Evolutionary conservation across 495 filamentous ascomycete species (phyloP).

Genomic region (Lineolata rhizophorae): DNA sequence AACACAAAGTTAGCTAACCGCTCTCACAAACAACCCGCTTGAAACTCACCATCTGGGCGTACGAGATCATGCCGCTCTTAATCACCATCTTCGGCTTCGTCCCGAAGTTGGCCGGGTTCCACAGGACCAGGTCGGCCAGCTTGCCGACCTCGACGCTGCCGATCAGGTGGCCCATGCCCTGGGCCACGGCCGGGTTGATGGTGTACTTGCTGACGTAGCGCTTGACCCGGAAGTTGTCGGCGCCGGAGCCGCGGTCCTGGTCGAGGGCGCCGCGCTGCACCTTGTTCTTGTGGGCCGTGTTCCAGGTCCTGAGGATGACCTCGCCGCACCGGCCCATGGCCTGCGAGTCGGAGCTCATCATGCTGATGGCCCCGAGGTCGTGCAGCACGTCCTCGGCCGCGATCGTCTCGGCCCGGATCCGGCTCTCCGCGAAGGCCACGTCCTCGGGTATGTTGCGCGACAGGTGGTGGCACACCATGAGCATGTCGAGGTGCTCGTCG

Average conservation of each 20-base stretch:
- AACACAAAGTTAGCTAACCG: background rate
- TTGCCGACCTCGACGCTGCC: constrained; percentile 81
- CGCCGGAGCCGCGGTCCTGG: constrained; percentile 62
- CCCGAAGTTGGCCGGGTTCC: constrained; percentile 72
- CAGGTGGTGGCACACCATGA: constrained; percentile 96
- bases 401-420: constrained; percentile 91
- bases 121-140: constrained; percentile 77
- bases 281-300: constrained; percentile 97
- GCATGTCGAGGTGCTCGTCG: constrained; percentile 94
- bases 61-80: constrained; percentile 78
- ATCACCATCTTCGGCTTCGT: constrained; percentile 66
- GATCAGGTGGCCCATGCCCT: constrained; percentile 81
- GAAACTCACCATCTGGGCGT: constrained; percentile 55
- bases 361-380: constrained; percentile 86
- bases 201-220: constrained; percentile 94
- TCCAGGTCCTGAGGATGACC: constrained; percentile 88
- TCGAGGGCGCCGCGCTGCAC: constrained; percentile 52
- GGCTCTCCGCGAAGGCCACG: constrained; percentile 84
- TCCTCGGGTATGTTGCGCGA: constrained; percentile 86
- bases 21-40: constrained; percentile 2
- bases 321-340: constrained; percentile 96
- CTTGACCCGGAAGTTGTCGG: constrained; percentile 87
- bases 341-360: constrained; percentile 95
- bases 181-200: constrained; percentile 83
- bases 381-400: constrained; percentile 94